These are phyloP conservation scores for Acanthamoeba castellanii DNA, from an alignment of 208 protist species.

Conservation along the genomic window DNA sequence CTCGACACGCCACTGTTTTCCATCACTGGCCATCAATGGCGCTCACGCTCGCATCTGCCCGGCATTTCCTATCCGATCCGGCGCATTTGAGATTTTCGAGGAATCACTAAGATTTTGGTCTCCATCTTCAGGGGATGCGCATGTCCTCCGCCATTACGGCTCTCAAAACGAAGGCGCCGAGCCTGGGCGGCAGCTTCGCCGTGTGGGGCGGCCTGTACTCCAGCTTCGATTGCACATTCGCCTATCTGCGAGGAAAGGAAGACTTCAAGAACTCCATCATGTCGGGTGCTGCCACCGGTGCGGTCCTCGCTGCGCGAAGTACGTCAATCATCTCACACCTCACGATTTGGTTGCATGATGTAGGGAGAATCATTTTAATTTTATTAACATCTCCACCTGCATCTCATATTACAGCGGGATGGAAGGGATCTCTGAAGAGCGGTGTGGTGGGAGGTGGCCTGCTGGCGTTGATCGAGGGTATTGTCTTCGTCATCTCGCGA, in stretches of 20 bases:
- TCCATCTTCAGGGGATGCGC: slow-evolving; percentile 47
- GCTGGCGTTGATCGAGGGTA: slow-evolving; percentile 69
- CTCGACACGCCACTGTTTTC: neutral
- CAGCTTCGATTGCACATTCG: slow-evolving; percentile 69
- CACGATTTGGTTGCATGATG: neutral
- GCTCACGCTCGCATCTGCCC: neutral
- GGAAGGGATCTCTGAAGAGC: slow-evolving; percentile 70
- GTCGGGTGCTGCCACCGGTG: slow-evolving; percentile 70
- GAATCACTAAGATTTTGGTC: slow-evolving; percentile 1
- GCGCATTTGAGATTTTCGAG: neutral
- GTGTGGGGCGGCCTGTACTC: slow-evolving; percentile 76
- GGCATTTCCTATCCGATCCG: neutral
- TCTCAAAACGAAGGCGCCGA: neutral
- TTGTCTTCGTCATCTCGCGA: slow-evolving; percentile 67
- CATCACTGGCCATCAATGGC: neutral
- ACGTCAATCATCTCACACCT: neutral
- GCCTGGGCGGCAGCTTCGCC: slow-evolving; percentile 66
- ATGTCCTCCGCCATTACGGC: slow-evolving; percentile 21
- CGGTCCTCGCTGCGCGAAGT: slow-evolving; percentile 64
- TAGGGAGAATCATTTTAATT: neutral
- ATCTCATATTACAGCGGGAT: slow-evolving; percentile 3
- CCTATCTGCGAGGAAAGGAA: slow-evolving; percentile 61
- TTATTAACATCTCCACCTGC: neutral
- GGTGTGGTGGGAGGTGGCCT: slow-evolving; percentile 60
- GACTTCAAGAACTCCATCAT: slow-evolving; percentile 74